Evolutionary conservation across 768 basidiomycete genomes (phyloP), one percentile per base, ranked within the genome.

Genomic region (Russula earlei): DNA sequence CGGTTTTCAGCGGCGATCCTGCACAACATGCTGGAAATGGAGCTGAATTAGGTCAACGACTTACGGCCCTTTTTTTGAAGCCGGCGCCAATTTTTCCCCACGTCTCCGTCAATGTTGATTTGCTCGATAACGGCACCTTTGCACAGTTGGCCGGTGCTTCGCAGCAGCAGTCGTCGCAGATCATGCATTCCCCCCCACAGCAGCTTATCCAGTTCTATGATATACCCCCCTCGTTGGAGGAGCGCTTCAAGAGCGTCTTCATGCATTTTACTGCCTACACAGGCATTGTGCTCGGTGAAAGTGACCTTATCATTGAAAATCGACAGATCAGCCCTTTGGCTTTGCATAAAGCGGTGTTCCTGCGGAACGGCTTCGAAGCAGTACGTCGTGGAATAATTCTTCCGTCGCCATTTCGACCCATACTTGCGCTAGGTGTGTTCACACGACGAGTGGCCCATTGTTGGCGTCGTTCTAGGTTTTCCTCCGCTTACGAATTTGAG

Each of bases 381-480:
- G 57, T 58, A 54, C 29, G 57, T 49, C 40, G 10, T 12, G 1
- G 3, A 15, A 19, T 34, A 20, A 20, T 38, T 22, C 5, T 9
- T 10, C 34, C 17, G 11, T 33, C 34, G 2, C 5, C 8, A 5
- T 17, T 10, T 22, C 11, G 19, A 29, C 17, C 20, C 17, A 47
- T n/a, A 12, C 5, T 36, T 36, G n/a, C 38, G 11, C 7, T 38
- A 58, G 57, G 57, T 54, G 11, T 19, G 33, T 20, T 11, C 46
- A 12, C 49, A 44, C 15, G 52, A 54, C 7, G 57, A 58, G 27
- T 58, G 57, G 57, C 52, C 57, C 14, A 4, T n/a, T 24, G 19
- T 58, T 14, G 57, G 57, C 0, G 47, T 20, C 7, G 20, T 34
- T 24, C 3, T 58, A 24, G 57, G 57, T 24, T 54, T 58, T 22